These are phyloP conservation scores for Bimuria novae-zelandiae DNA, from an alignment of 2,329 filamentous ascomycete species.

Conservation along the genomic window DNA sequence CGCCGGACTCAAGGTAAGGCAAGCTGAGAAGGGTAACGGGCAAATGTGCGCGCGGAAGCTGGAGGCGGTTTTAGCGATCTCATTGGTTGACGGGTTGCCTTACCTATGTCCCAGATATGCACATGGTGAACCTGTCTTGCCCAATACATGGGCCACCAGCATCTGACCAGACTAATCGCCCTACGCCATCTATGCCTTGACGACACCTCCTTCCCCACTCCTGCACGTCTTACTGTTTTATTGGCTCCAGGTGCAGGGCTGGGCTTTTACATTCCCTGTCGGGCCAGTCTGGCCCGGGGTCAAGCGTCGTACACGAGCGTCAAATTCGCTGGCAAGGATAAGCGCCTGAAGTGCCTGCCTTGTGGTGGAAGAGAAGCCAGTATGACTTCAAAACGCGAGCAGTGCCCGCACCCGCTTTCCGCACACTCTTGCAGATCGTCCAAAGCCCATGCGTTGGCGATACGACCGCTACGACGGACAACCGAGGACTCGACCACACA, in stretches of 20 bases:
- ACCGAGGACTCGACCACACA: constrained; percentile 13
- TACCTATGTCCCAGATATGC: constrained; percentile 40
- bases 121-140: constrained; percentile 34
- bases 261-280: constrained; percentile 24
- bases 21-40: constrained; percentile 27
- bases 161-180: constrained; percentile 22
- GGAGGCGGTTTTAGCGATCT: constrained; percentile 25
- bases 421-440: constrained; percentile 18
- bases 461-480: not conserved
- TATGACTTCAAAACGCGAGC: constrained; percentile 30
- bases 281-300: constrained; percentile 24
- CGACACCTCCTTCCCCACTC: constrained; percentile 24
- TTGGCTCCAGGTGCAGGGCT: constrained; percentile 29
- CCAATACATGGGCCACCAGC: constrained; percentile 35
- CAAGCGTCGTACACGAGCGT: constrained; percentile 38
- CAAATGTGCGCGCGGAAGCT: constrained; percentile 23
- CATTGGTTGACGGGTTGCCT: constrained; percentile 38
- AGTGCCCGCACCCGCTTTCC: constrained; percentile 25
- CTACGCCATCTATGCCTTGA: constrained; percentile 21
- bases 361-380: constrained; percentile 17
- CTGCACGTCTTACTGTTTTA: constrained; percentile 27
- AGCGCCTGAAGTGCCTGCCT: constrained; percentile 41
- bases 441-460: not conserved
- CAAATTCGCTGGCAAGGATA: constrained; percentile 28
- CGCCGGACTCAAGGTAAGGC: constrained; percentile 22